These are phyloP conservation scores for Parmales sp. DNA, from an alignment of 108 stramenopile genomes.

Conservation along the genomic window DNA sequence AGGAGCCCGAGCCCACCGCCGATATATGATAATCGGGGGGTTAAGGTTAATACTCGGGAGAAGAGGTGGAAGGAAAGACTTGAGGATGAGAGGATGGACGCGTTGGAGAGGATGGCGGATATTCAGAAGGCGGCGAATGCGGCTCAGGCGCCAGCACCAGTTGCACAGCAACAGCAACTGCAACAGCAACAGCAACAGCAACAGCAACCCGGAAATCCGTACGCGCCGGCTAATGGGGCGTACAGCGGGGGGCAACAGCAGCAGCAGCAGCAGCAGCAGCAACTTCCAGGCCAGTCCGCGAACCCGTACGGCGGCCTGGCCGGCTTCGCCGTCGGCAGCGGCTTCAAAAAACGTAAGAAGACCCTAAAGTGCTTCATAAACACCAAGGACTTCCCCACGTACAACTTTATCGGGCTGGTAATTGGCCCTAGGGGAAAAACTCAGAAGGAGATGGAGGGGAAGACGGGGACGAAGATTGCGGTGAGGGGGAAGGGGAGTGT, in stretches of 20 bases:
- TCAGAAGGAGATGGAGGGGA: conserved; percentile 92
- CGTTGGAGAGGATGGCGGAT: conserved; percentile 78
- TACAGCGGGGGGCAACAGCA: not conserved
- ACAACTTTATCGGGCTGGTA: conserved; percentile 91
- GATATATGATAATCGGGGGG: conserved; percentile 84
- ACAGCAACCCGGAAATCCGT: conserved; percentile 31
- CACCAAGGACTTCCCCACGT: conserved; percentile 75
- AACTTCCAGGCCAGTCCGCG: no score
- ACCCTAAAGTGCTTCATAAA: conserved; percentile 73
- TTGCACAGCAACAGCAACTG: conserved; percentile 26
- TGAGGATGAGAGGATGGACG: conserved; percentile 62
- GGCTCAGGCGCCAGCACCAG: no score
- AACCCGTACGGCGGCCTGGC: no score
- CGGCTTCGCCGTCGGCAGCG: no score
- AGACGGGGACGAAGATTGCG: conserved; percentile 94
- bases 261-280: no score
- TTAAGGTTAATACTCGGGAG: conserved; percentile 87
- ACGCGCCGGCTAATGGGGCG: not conserved
- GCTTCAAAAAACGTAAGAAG: conserved; percentile 57
- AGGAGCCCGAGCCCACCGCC: conserved; percentile 76
- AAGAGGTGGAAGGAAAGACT: conserved; percentile 82
- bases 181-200: conserved; percentile 27
- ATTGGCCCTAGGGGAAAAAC: conserved; percentile 96
- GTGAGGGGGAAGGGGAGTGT: conserved; percentile 92
- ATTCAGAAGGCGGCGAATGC: conserved; percentile 44